Evolutionary conservation across 2,329 filamentous ascomycete species (phyloP).

Genomic region (Bipolaris bicolor): DNA sequence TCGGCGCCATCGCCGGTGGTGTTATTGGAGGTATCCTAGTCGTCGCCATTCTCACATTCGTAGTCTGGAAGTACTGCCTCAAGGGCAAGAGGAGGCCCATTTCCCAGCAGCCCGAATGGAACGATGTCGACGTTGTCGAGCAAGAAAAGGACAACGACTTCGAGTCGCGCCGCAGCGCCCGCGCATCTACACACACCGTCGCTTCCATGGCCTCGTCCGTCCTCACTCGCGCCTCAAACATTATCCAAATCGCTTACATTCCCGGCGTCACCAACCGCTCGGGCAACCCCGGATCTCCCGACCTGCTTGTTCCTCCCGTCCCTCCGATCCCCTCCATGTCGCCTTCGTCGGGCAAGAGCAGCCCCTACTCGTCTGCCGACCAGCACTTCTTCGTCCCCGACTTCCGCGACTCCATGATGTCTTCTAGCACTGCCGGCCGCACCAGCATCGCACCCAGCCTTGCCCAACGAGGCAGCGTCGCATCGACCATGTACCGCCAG

Average conservation of each 20-base stretch:
- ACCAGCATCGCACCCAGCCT: constrained; percentile 58
- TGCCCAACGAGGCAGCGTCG: constrained; percentile 65
- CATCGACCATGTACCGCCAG: constrained; percentile 92
- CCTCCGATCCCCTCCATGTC: constrained; percentile 77
- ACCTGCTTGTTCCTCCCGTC: constrained; percentile 84
- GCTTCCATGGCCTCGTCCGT: constrained; percentile 94
- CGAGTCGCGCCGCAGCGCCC: constrained; percentile 62
- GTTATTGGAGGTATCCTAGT: constrained; percentile 83
- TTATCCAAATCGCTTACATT: constrained; percentile 99
- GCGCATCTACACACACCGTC: constrained; percentile 83
- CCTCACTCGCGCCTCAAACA: constrained; percentile 93
- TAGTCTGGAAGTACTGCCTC: constrained; percentile 87
- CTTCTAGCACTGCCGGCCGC: constrained; percentile 67
- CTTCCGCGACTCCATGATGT: constrained; percentile 89
- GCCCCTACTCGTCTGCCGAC: constrained; percentile 65
- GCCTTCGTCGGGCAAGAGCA: constrained; percentile 63
- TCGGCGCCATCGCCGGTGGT: constrained; percentile 88
- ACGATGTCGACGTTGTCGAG: constrained; percentile 59
- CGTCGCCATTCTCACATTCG: constrained; percentile 75
- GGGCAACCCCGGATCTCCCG: constrained; percentile 78
- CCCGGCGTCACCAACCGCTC: constrained; percentile 95
- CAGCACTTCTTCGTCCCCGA: constrained; percentile 95
- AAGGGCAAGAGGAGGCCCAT: constrained; percentile 74
- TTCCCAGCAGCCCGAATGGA: constrained; percentile 60
- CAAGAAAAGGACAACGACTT: constrained; percentile 64